Conservation (phyloP, 164 flowering plant species). For the Annona squamosa region DNA sequence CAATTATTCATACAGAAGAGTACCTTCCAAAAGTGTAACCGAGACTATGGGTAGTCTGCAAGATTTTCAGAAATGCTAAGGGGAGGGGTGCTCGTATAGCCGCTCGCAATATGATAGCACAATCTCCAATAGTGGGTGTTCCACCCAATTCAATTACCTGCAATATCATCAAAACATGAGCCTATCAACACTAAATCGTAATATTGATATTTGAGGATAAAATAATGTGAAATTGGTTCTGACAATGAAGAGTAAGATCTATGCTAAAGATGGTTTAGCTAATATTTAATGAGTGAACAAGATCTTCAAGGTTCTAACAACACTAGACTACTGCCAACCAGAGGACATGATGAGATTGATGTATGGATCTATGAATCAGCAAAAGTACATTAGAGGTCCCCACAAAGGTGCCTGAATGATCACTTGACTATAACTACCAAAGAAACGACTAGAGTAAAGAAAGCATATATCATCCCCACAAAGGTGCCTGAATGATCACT, state of each 20-base stretch:
- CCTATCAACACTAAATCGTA: not conserved
- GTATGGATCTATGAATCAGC: not conserved
- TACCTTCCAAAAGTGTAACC: conserved; percentile 89
- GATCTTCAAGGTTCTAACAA: not conserved
- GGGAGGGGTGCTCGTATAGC: conserved; percentile 90
- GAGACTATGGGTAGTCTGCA: conserved; percentile 75
- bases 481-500: not conserved
- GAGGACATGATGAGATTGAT: not conserved
- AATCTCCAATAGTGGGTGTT: conserved; percentile 86
- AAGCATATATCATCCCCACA: no score
- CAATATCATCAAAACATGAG: conserved; percentile 6
- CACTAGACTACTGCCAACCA: not conserved
- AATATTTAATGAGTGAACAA: not conserved
- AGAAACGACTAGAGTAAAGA: not conserved
- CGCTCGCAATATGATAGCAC: conserved; percentile 84
- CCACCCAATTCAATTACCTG: conserved; percentile 95
- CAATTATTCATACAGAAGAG: conserved; percentile 3
- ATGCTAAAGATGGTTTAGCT: not conserved
- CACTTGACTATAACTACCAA: not conserved
- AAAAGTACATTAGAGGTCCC: not conserved
- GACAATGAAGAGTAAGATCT: not conserved
- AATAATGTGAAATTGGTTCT: not conserved
- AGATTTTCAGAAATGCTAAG: conserved; percentile 73
- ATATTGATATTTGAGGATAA: not conserved
- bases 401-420: not conserved